These are phyloP conservation scores for Neurospora sp. DNA, from an alignment of 495 filamentous ascomycete genomes.

Conservation along the genomic window DNA sequence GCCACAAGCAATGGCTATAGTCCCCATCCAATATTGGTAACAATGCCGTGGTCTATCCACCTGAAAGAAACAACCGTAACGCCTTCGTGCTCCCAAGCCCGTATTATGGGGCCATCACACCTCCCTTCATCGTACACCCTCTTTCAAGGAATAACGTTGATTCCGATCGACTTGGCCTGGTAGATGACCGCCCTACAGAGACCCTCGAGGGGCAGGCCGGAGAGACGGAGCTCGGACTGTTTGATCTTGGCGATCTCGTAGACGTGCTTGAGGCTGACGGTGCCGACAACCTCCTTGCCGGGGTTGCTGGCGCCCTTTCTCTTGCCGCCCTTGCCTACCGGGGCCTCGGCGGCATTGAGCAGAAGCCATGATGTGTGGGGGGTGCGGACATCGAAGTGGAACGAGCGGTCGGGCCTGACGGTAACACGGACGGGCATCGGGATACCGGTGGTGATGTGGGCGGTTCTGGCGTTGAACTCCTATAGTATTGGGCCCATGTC, in stretches of 20 bases:
- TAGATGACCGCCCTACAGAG: constrained; percentile 77
- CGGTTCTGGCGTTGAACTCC: constrained; percentile 97
- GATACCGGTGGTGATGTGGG: constrained; percentile 71
- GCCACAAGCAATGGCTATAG: constrained; percentile 1
- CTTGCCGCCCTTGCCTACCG: constrained; percentile 61
- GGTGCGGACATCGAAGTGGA: constrained; percentile 87
- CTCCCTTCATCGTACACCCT: neutral
- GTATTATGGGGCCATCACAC: neutral
- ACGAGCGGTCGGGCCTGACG: constrained; percentile 86
- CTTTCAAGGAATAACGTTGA: constrained; percentile 61
- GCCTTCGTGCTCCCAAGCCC: constrained; percentile 8
- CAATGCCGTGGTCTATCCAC: neutral
- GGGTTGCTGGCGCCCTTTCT: constrained; percentile 68
- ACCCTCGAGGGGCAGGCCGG: constrained; percentile 68
- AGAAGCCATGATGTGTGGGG: constrained; percentile 84
- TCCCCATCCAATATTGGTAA: neutral
- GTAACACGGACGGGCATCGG: constrained; percentile 86
- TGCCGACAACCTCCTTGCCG: constrained; percentile 69
- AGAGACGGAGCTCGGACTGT: constrained; percentile 69
- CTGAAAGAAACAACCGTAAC: constrained; percentile 18
- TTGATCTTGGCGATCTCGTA: constrained; percentile 99
- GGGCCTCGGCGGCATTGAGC: constrained; percentile 69
- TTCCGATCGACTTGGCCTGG: constrained; percentile 81
- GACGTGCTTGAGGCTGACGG: constrained; percentile 85
- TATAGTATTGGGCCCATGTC: constrained; percentile 24